Evolutionary conservation across 176 grass and related monocot genomes (phyloP).

Genomic region (Hordeum marinum): DNA sequence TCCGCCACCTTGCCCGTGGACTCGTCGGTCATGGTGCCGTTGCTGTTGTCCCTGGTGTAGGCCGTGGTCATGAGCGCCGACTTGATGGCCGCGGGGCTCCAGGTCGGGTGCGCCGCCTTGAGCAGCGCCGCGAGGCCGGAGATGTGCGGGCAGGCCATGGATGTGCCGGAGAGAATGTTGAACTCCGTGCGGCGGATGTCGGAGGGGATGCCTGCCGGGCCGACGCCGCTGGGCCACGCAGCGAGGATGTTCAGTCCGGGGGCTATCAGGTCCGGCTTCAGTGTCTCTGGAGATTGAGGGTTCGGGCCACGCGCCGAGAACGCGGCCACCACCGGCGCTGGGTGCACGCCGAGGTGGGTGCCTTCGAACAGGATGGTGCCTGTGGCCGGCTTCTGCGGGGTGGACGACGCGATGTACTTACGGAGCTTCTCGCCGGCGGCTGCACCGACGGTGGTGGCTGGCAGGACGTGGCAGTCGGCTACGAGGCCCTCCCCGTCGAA

Average conservation of each 20-base stretch:
- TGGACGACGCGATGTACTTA: conserved; percentile 65
- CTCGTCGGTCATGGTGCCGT: conserved; percentile 70
- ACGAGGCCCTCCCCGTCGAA: conserved; percentile 95
- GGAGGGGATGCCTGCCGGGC: conserved; percentile 69
- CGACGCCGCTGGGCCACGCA: conserved; percentile 73
- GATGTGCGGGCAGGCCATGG: conserved; percentile 95
- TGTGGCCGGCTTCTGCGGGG: conserved; percentile 41
- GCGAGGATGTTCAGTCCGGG: conserved; percentile 92
- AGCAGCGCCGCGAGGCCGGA: conserved; percentile 85
- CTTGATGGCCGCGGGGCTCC: conserved; percentile 88
- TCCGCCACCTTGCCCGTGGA: conserved; percentile 52
- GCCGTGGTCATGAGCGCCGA: conserved; percentile 91
- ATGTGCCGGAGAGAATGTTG: conserved; percentile 94
- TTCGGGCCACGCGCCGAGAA: conserved; percentile 90
- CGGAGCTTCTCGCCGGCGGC: conserved; percentile 54
- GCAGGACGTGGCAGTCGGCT: conserved; percentile 87
- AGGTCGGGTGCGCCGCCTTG: conserved; percentile 84
- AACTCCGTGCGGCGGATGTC: conserved; percentile 68
- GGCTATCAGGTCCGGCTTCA: conserved; percentile 82
- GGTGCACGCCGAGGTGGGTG: conserved; percentile 76
- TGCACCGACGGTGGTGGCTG: conserved; percentile 72
- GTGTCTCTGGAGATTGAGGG: conserved; percentile 77
- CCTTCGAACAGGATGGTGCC: conserved; percentile 85
- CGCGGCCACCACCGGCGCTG: conserved; percentile 81
- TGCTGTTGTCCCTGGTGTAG: conserved; percentile 66